Evolutionary conservation across 2,329 filamentous ascomycete genomes (phyloP).

Genomic region (Neofusicoccum parvum): DNA sequence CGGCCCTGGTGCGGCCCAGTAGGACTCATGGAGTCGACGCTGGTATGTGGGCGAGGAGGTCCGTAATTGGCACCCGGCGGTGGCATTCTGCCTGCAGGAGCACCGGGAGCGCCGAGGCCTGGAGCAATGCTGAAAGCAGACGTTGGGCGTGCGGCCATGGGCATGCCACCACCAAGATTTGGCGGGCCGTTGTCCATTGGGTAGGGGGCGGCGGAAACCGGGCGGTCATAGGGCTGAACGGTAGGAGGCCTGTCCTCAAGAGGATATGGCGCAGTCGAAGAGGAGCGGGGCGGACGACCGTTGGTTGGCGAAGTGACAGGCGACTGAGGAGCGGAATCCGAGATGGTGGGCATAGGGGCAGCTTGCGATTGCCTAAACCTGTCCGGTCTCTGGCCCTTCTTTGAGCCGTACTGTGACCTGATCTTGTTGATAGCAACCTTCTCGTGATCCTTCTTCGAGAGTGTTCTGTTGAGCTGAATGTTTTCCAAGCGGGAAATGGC

Average conservation of each 20-base stretch:
- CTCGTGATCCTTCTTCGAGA: conserved; percentile 91
- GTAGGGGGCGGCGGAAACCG: conserved; percentile 67
- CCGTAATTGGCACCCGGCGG: conserved; percentile 29
- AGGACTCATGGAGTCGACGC: conserved; percentile 37
- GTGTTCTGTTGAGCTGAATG: conserved; percentile 76
- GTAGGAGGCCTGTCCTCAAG: conserved; percentile 45
- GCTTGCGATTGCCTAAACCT: conserved; percentile 43
- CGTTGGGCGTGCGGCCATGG: conserved; percentile 45
- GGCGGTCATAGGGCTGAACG: conserved; percentile 39
- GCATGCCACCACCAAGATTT: conserved; percentile 36
- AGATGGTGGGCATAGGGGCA: conserved; percentile 42
- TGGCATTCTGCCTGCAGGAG: conserved; percentile 28
- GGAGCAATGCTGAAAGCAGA: conserved; percentile 57
- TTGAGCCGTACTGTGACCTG: conserved; percentile 60
- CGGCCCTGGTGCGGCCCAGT: conserved; percentile 36
- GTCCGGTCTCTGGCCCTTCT: conserved; percentile 50
- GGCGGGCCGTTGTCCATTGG: conserved; percentile 67
- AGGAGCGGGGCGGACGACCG: conserved; percentile 34
- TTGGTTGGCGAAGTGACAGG: conserved; percentile 28
- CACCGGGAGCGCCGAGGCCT: conserved; percentile 26
- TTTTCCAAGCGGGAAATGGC: conserved; percentile 80
- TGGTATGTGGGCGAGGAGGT: conserved; percentile 41
- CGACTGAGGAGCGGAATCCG: conserved; percentile 39
- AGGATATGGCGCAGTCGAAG: conserved; percentile 47
- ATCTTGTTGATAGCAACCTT: conserved; percentile 86